Evolutionary conservation across 768 basidiomycete species (phyloP).

Genomic region (Pluteus cervinus): DNA sequence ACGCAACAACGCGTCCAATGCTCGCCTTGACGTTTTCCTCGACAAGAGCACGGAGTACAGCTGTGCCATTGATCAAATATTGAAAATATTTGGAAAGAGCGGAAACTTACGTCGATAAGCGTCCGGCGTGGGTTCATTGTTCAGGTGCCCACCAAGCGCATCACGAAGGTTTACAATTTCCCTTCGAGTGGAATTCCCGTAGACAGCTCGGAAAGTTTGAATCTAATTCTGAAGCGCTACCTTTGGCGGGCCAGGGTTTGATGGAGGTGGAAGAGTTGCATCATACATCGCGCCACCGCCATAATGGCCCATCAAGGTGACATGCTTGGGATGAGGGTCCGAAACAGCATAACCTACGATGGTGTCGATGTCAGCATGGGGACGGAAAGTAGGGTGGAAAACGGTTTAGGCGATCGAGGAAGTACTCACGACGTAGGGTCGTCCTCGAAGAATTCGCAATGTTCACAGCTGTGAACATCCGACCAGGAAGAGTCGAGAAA

Average conservation of each 20-base stretch:
- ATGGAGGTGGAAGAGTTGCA: constrained; percentile 10
- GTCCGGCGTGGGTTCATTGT: no score
- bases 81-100: no score
- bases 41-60: constrained; percentile 15
- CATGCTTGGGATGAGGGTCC: constrained; percentile 13
- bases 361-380: constrained; percentile 10
- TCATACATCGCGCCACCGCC: constrained; percentile 17
- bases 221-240: constrained; percentile 17
- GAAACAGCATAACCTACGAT: constrained; percentile 14
- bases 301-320: constrained; percentile 20
- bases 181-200: constrained; percentile 14
- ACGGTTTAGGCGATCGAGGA: neutral
- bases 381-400: neutral
- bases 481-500: constrained; percentile 16
- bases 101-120: no score
- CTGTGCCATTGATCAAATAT: constrained; percentile 1
- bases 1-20: constrained; percentile 10
- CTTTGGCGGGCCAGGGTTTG: constrained; percentile 6
- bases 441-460: constrained; percentile 13
- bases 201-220: constrained; percentile 15
- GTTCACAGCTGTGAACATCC: constrained; percentile 17
- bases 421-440: constrained; percentile 15
- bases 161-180: neutral
- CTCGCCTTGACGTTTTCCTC: constrained; percentile 15
- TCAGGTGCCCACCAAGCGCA: no score